These are phyloP conservation scores for Rhodomyrtus tomentosa DNA, from an alignment of 345 rosid species.

Conservation along the genomic window DNA sequence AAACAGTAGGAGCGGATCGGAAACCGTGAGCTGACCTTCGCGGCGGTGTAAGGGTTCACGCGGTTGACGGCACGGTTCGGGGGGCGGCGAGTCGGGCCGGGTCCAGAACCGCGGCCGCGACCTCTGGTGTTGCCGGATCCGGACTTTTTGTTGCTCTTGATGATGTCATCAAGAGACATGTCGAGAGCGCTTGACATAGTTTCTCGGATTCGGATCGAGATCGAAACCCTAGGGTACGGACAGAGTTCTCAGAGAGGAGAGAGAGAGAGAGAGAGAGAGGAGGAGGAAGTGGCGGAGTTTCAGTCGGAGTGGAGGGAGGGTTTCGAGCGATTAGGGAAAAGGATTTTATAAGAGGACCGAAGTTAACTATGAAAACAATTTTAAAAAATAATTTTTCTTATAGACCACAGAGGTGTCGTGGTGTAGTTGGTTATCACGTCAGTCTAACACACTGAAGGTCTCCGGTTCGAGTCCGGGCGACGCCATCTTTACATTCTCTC, in stretches of 20 bases:
- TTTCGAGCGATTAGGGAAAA: neutral
- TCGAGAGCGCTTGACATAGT: conserved; percentile 71
- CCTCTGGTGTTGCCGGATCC: conserved; percentile 43
- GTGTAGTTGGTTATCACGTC: conserved; percentile 99
- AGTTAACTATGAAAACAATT: too few species aligned
- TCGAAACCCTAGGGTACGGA: neutral
- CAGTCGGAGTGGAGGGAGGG: neutral
- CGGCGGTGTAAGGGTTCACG: conserved; percentile 49
- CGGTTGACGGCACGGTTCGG: conserved; percentile 56
- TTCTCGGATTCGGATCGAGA: conserved; percentile 8
- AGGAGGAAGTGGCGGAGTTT: conserved; percentile 5
- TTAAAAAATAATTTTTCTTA: too few species aligned
- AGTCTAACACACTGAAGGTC: conserved; percentile 99
- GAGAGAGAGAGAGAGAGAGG: neutral
- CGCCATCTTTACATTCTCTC: conserved; percentile 6
- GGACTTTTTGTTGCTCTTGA: conserved; percentile 67
- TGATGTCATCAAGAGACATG: conserved; percentile 95
- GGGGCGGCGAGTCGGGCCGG: conserved; percentile 50
- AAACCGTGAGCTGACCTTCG: conserved; percentile 15
- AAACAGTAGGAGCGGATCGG: neutral
- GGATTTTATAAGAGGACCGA: neutral
- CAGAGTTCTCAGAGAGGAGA: neutral
- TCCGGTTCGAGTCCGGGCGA: conserved; percentile 94
- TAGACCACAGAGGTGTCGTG: conserved; percentile 66
- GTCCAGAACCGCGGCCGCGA: conserved; percentile 36